Evolutionary conservation across 768 basidiomycete species (phyloP).

Genomic region (Kwoniella europaea): DNA sequence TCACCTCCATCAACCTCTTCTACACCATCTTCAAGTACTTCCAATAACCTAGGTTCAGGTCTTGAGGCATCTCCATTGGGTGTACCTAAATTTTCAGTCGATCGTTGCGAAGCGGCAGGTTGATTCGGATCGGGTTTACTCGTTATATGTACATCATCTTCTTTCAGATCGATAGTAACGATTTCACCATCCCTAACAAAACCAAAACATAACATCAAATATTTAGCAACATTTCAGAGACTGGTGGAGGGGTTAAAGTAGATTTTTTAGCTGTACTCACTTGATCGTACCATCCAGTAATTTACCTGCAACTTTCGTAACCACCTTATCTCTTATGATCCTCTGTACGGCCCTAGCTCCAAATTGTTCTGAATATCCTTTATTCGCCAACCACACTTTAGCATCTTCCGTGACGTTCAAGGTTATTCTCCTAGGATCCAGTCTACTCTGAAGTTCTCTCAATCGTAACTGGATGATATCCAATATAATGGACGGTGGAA

Average conservation of each 20-base stretch:
- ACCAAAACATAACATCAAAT: not conserved
- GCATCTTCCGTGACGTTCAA: conserved; percentile 72
- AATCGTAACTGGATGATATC: conserved; percentile 78
- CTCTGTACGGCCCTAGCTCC: conserved; percentile 86
- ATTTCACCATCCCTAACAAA: conserved; percentile 68
- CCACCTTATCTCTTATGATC: conserved; percentile 78
- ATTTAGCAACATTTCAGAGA: not conserved
- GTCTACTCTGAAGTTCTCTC: conserved; percentile 70
- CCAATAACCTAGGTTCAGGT: conserved; percentile 32
- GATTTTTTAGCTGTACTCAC: conserved; percentile 56
- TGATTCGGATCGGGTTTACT: conserved; percentile 29
- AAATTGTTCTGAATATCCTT: conserved; percentile 82
- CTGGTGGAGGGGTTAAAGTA: not conserved
- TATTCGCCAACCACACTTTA: conserved; percentile 70
- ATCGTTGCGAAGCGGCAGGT: not conserved
- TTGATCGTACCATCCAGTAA: conserved; percentile 78
- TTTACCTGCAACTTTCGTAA: conserved; percentile 81
- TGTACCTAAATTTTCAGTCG: not conserved
- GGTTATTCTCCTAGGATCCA: conserved; percentile 70
- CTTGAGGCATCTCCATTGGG: not conserved
- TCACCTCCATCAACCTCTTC: conserved; percentile 25
- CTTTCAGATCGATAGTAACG: conserved; percentile 65
- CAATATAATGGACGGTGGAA: conserved; percentile 74
- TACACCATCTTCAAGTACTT: conserved; percentile 36
- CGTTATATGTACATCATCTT: conserved; percentile 60